A percentile compares a stretch with the other conserved stretches of the same genome.
phyloP scores from a whole-genome alignment of 345 rosid genomes.

The Eucalyptus lansdowneana region DNA sequence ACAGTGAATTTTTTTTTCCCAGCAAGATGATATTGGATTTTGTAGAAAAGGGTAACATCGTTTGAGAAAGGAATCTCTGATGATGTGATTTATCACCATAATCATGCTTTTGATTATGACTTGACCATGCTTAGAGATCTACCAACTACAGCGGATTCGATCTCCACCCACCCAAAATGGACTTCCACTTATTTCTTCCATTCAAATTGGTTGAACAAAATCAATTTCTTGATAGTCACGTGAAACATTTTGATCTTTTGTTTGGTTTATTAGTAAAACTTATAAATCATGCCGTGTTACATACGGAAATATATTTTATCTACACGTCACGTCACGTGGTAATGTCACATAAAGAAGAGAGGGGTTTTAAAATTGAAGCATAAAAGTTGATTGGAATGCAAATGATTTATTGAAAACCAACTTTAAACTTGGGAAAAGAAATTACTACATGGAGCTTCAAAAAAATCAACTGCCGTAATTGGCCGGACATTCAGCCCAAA shows the following conservation, averaged over 20 bases:
- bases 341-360: neutral
- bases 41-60: neutral
- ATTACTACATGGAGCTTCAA: neutral
- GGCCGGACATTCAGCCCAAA: neutral
- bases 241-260: too few species aligned
- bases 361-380: neutral
- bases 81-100: neutral
- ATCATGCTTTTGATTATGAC: neutral
- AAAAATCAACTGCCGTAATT: neutral
- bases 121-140: neutral
- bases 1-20: accelerated
- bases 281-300: neutral
- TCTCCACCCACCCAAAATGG: neutral
- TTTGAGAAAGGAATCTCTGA: neutral
- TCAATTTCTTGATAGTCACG: neutral
- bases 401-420: neutral
- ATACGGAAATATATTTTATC: neutral
- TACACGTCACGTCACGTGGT: neutral
- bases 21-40: neutral
- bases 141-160: neutral
- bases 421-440: neutral
- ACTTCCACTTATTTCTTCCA: neutral
- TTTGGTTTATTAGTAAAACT: neutral
- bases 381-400: neutral
- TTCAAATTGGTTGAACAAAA: neutral